Evolutionary conservation across 2,329 filamentous ascomycete species (phyloP), one percentile per base, ranked within the genome.

Genomic region (Phyllosticta capitalensis): DNA sequence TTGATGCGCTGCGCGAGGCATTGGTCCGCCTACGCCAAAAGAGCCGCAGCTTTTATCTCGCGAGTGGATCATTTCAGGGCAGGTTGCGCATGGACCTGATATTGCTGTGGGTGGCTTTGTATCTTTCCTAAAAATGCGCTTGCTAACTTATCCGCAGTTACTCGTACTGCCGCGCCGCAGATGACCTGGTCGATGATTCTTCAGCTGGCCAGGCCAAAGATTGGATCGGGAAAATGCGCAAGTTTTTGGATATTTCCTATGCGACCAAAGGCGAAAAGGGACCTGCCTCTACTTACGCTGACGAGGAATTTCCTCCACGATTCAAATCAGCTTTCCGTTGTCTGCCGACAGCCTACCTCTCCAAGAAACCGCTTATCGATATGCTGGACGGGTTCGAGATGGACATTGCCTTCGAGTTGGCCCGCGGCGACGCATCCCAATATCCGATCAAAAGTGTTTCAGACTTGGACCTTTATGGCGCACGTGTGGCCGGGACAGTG

Each of bases 11-110:
- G 6, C 71, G 77, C 28, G 81, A 87, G 63, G 84, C 85, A 0
- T 80, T 86, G 0, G 64, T 66, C 0, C 79, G 83, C 6, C 72
- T 90, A 7, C 73, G 78, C 55, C 77, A 75, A 58, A 90, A 90
- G 67, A 90, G 86, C 64, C 79, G 86, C 54, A 89, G 86, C 65
- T 90, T 90, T 68, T 89, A 88, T 64, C 75, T 90, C 5, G 88
- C 87, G 0, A 88, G 85, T 63, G 82, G 84, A 0, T 81, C 84
- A 0, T 90, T 91, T 63, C 79, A 83, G 48, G 86, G 86, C 1
- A 79, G 83, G 22, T 74, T 90, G 7, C 80, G 87, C 5, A 83
- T 86, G 28, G 87, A 90, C 64, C 69, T 90, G 12, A 79, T 88
- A 24, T 72, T 88, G 1, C 72, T 90, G 73, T 83, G 68, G 68